Evolutionary conservation across 2,329 filamentous ascomycete genomes (phyloP).

Genomic region (Cylindrodendrum hubeiense): DNA sequence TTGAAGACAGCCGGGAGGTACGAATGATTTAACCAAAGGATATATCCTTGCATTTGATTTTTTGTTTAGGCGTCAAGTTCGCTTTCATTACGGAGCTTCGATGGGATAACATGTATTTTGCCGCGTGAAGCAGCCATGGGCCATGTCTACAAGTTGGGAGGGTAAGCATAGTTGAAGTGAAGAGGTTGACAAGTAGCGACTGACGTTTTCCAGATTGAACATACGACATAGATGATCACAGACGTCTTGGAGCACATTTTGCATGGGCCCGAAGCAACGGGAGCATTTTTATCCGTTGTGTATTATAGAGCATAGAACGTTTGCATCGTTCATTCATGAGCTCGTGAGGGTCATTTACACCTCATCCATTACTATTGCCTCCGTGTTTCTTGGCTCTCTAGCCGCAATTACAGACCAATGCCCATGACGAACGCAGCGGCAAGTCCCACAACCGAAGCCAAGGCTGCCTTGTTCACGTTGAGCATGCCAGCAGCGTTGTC

Average conservation of each 20-base stretch:
- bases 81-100: conserved; percentile 27
- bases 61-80: conserved; percentile 17
- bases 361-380: conserved; percentile 13
- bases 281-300: conserved; percentile 17
- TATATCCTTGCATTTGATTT: conserved; percentile 18
- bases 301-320: conserved; percentile 32
- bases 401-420: conserved; percentile 48
- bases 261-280: conserved; percentile 4
- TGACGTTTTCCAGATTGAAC: conserved; percentile 37
- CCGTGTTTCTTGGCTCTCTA: neutral
- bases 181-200: neutral
- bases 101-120: conserved; percentile 27
- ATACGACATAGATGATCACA: conserved; percentile 35
- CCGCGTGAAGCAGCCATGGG: conserved; percentile 22
- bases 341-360: conserved; percentile 12
- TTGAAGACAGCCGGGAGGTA: conserved; percentile 17
- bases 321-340: conserved; percentile 19
- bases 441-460: conserved; percentile 54
- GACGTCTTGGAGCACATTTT: conserved; percentile 14
- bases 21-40: conserved; percentile 22
- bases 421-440: conserved; percentile 53
- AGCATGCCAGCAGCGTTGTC: conserved; percentile 40
- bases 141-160: conserved; percentile 30
- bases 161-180: conserved; percentile 28
- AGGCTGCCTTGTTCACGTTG: conserved; percentile 41